Evolutionary conservation across 129 eudicot genomes (phyloP), one percentile per base, ranked within the genome.

Genomic region (Rutidosis leptorrhynchoides): DNA sequence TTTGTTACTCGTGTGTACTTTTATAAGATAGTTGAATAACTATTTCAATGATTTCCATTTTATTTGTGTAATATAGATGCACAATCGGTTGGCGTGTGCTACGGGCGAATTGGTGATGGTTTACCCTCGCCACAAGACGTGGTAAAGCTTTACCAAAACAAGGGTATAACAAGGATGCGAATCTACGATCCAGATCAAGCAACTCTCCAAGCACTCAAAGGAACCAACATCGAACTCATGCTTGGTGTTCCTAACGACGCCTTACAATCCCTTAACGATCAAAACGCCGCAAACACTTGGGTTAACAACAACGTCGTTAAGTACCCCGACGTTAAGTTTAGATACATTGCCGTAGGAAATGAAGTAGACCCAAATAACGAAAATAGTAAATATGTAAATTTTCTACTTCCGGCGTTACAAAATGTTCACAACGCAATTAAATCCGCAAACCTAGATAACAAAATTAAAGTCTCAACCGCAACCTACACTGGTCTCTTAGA

Each of bases 331-430:
- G 81, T 83, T 67, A 82, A 48, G 23, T 76, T 87, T 11, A 67
- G 56, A n/a, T 85, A 83, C 79, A 68, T 85, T n/a, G 84, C 77
- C 0, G 92, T 85, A 0, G 85, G 89, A 58, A 82, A 88, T 33
- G 96, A 80, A 68, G 76, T 85, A 1, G 63, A 64, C 22, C 87
- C 83, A 6, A 55, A 61, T 7, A 46, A 42, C 1, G 74, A 9
- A 14, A 68, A 60, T 0, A 42, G 73, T 9, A 59, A 24, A 19
- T 66, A 66, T 12, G 77, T 33, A 0, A 25, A 3, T 3, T 77
- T 37, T 9, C 69, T 84, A 9, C 77, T 78, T 12, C 79, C 66
- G 0, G 89, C 85, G 0, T 67, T 84, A 81, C 77, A 52, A 52
- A 78, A 81, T 46, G 30, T 78, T 20, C 49, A 53, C 46, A 74